A percentile compares a stretch with the other conserved stretches of the same genome.
phyloP scores from a whole-genome alignment of 1,139 yeast genomes.

The Pichia sp. region DNA sequence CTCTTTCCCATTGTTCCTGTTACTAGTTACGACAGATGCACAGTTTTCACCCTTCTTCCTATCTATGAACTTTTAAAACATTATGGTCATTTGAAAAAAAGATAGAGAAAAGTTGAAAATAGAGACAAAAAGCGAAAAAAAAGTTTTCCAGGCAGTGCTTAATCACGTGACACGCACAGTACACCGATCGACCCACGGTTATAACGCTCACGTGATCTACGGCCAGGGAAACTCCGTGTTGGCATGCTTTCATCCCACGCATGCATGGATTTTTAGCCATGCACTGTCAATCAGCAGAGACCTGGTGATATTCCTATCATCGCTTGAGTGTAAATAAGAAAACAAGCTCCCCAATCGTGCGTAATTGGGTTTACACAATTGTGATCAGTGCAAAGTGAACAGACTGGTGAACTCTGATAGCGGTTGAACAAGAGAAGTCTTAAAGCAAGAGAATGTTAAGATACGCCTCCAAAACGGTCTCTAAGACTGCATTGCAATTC shows the following conservation, averaged over 20 bases:
- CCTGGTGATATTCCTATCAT: background rate
- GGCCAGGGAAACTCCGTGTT: background rate
- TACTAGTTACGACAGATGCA: background rate
- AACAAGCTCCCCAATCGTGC: background rate
- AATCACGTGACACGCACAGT: background rate
- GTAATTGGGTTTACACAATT: background rate
- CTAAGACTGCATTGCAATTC: background rate
- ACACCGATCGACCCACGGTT: background rate
- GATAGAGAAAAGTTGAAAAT: background rate
- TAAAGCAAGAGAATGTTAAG: background rate
- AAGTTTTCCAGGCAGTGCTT: background rate
- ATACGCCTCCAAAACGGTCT: background rate
- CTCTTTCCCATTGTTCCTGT: slow-evolving; percentile 42
- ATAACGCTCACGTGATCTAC: background rate
- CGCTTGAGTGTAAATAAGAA: background rate
- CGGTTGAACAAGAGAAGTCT: too few species aligned
- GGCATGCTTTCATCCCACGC: slow-evolving; percentile 2
- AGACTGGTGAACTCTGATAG: too few species aligned
- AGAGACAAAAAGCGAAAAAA: background rate
- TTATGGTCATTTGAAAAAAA: background rate
- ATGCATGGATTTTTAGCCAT: background rate
- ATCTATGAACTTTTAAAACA: too few species aligned
- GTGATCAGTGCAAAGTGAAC: background rate
- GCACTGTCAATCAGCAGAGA: background rate
- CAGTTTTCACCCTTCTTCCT: too few species aligned